Percentiles rank a stretch among this genome's conserved stretches.
Evolutionary conservation across 2,329 filamentous ascomycete genomes (phyloP).

Genomic region (Epicoccum sorghinum): DNA sequence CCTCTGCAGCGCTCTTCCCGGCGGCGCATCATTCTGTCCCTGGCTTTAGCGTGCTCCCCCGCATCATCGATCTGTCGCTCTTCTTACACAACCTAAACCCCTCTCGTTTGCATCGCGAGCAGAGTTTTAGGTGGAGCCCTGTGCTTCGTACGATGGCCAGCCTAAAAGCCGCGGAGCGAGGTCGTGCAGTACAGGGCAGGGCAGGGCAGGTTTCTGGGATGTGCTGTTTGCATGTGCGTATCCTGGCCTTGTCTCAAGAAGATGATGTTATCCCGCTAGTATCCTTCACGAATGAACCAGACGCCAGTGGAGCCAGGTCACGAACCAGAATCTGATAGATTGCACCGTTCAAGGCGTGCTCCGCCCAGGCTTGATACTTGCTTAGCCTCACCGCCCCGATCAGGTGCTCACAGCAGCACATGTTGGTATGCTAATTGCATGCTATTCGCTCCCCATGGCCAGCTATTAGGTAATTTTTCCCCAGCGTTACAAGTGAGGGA

Average conservation of each 20-base stretch:
- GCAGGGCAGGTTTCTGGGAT: conserved; percentile 1
- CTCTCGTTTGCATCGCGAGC: conserved; percentile 22
- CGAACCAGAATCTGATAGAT: conserved; percentile 19
- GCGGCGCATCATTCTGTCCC: conserved; percentile 19
- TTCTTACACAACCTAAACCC: conserved; percentile 20
- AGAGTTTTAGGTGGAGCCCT: conserved; percentile 28
- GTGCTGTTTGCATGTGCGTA: conserved; percentile 6
- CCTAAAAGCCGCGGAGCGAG: conserved; percentile 10
- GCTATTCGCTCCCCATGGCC: conserved; percentile 38
- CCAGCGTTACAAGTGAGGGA: conserved; percentile 35
- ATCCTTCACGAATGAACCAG: conserved; percentile 14
- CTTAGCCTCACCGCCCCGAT: conserved; percentile 23
- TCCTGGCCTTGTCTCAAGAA: conserved; percentile 8
- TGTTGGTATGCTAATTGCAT: conserved; percentile 38
- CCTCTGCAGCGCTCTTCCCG: conserved; percentile 5
- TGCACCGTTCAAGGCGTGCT: conserved; percentile 28
- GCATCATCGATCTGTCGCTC: conserved; percentile 19
- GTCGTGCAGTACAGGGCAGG: conserved; percentile 9
- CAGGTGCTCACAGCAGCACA: conserved; percentile 29
- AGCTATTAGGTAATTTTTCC: conserved; percentile 47
- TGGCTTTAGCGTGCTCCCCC: conserved; percentile 29
- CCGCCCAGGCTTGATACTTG: conserved; percentile 23
- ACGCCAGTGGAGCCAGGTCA: not conserved
- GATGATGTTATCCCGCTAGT: conserved; percentile 1
- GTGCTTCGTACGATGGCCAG: conserved; percentile 18